Evolutionary conservation across 176 grass and related monocot genomes (phyloP), one percentile per base, ranked within the genome.

Genomic region (Cenchrus americanus): DNA sequence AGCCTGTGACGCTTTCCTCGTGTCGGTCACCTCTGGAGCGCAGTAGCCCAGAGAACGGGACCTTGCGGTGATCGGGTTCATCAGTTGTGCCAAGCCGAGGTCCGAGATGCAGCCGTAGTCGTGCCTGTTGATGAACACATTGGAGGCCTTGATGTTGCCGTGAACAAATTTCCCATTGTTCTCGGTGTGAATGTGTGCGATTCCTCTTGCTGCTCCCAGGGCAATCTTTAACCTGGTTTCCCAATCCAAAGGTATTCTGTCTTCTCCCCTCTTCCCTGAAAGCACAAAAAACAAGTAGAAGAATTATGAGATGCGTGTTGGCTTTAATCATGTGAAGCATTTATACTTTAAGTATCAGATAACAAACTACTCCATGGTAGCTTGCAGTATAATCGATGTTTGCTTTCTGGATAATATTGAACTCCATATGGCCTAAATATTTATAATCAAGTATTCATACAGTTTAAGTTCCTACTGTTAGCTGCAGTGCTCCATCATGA

Each of bases 101-200:
- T 99, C 97, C 0, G 97, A 86, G 71, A 99, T 85, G 32, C 87
- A 94, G 60, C 97, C 97, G 37, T 89, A 89, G 27, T 54, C 80
- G 10, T 92, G 75, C 57, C 30, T 82, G 84, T 92, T 99, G 15
- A 92, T 51, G 84, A 99, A 99, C 24, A 94, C 82, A 26, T 99
- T 99, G 13, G 97, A 96, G 15, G 97, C 85, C 80, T 99, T 99
- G 76, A 99, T 91, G 69, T 99, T 99, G 70, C 97, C 97, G 0
- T 99, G 97, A 48, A 99, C 89, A 76, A 96, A 93, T 89, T 94
- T 99, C 34, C 93, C 87, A 26, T 94, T 96, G 86, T 96, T 94
- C 86, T 96, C 85, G 0, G 82, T 86, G 82, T 99, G 97, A 66
- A 99, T 86, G 64, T 83, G 70, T n/a, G 89, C 79, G 34, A 96